Evolutionary conservation across 2,329 filamentous ascomycete genomes (phyloP), one percentile per base, ranked within the genome.

Genomic region (Endoconidiophora polonica): DNA sequence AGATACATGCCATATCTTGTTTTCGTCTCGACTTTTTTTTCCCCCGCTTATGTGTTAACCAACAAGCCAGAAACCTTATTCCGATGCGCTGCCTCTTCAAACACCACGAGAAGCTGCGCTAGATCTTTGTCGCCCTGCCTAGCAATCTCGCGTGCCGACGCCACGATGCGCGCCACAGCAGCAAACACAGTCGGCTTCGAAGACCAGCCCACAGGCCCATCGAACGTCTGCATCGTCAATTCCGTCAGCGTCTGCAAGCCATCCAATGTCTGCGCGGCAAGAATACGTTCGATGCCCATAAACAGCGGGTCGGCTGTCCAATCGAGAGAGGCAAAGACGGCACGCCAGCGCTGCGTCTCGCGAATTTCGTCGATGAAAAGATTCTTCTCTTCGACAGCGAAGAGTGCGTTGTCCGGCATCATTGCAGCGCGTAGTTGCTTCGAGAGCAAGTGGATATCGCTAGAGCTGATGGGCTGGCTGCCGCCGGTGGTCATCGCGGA

Each of bases 351-450:
- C 16, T 71, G 65, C 3, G 79, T 70, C 62, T 95, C 88, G 44
- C 79, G 71, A 4, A 86, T 76, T 57, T 87, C 80, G 61, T 96
- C 90, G 46, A 90, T 69, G 62, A 86, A 96, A n/a, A 95, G 71
- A 60, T 98, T 98, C 61, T 94, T 87, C 61, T 93, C 88, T 64
- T 98, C 91, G 50, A 86, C 73, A 0, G 76, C 81, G 61, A 98
- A 98, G 0, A 98, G 73, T 3, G 79, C 71, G 55, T 79, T 75
- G 59, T 85, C 75, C 57, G 72, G 68, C 50, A 66, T 63, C 58
- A 77, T 61, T 3, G 73, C 71, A 6, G 60, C 55, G 2, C 59
- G 54, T 18, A 80, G 64, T 51, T 71, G 67, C 1, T 56, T 46
- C 22, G 59, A 58, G 0, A 68, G 65, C 29, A 14, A 54, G 55